phyloP scores from a whole-genome alignment of 768 basidiomycete species.

The Nidularia pulvinata region DNA sequence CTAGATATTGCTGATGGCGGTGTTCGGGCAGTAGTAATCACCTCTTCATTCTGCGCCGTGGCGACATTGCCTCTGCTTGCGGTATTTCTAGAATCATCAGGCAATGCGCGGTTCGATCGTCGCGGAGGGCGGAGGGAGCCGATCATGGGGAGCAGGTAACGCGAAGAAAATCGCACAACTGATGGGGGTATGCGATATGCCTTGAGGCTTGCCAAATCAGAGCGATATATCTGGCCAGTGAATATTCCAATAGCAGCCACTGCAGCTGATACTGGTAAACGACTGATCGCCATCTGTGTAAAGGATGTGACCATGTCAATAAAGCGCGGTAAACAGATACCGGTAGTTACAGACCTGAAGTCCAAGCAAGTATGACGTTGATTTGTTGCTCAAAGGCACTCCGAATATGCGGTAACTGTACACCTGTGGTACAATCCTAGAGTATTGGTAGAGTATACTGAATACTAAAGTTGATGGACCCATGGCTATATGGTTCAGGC shows the following conservation, averaged over 20 bases:
- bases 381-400: slow-evolving; percentile 74
- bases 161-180: slow-evolving; percentile 52
- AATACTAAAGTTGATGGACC: slow-evolving; percentile 81
- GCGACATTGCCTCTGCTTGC: slow-evolving; percentile 13
- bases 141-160: slow-evolving; percentile 64
- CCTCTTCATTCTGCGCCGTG: slow-evolving; percentile 47
- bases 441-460: slow-evolving; percentile 83
- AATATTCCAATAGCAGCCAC: slow-evolving; percentile 66
- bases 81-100: slow-evolving; percentile 41
- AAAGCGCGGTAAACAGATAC: not conserved
- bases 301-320: slow-evolving; percentile 3
- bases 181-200: slow-evolving; percentile 72
- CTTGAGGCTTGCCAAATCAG: slow-evolving; percentile 80
- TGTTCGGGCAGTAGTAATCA: slow-evolving; percentile 60
- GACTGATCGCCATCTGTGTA: slow-evolving; percentile 65
- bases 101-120: slow-evolving; percentile 73
- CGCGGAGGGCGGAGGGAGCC: slow-evolving; percentile 64
- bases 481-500: slow-evolving; percentile 73
- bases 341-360: slow-evolving; percentile 51
- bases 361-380: slow-evolving; percentile 69
- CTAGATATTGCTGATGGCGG: slow-evolving; percentile 17
- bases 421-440: slow-evolving; percentile 70
- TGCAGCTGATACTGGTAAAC: slow-evolving; percentile 63
- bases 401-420: slow-evolving; percentile 82
- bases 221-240: slow-evolving; percentile 79